phyloP scores from a whole-genome alignment of 208 protist genomes.

The Acanthamoeba royreba region DNA sequence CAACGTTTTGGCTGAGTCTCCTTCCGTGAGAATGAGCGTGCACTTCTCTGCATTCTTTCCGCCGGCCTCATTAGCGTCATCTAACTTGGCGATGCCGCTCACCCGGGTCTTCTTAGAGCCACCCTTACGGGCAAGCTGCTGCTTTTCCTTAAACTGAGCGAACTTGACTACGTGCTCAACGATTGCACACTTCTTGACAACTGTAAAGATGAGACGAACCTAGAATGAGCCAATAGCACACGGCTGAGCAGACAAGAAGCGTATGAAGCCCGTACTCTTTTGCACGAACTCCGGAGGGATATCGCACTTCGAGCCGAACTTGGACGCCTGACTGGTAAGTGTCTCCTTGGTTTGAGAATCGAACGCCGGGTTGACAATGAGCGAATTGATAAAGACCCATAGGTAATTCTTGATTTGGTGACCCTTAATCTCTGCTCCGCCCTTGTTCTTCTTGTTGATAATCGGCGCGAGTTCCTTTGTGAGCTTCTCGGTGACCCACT shows the following conservation, averaged over 20 bases:
- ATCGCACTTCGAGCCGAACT: conserved; percentile 96
- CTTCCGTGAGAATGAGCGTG: conserved; percentile 99
- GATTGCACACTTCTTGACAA: conserved; percentile 72
- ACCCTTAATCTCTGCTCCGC: conserved; percentile 78
- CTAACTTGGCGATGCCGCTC: conserved; percentile 97
- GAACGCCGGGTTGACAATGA: conserved; percentile 99
- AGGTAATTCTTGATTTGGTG: conserved; percentile 96
- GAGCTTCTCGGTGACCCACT: conserved; percentile 96
- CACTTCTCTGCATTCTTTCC: conserved; percentile 92
- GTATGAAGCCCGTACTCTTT: conserved; percentile 64
- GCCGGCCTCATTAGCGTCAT: conserved; percentile 99
- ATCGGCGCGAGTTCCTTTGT: conserved; percentile 75
- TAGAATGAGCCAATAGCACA: not conserved
- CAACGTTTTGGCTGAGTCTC: conserved; percentile 92
- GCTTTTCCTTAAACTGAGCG: conserved; percentile 94
- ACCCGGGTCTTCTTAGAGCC: conserved; percentile 86
- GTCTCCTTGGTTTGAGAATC: conserved; percentile 99
- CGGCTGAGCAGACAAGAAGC: not conserved
- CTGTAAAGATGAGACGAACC: not conserved
- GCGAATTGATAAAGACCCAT: conserved; percentile 98
- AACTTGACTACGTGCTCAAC: conserved; percentile 92
- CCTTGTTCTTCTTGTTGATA: conserved; percentile 95
- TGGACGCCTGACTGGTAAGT: conserved; percentile 90
- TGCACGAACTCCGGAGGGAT: conserved; percentile 93
- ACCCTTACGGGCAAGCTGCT: conserved; percentile 83